A percentile compares a stretch with the other conserved stretches of the same genome.
Conservation (phyloP, 164 flowering plant genomes). For the Sedum album region DNA sequence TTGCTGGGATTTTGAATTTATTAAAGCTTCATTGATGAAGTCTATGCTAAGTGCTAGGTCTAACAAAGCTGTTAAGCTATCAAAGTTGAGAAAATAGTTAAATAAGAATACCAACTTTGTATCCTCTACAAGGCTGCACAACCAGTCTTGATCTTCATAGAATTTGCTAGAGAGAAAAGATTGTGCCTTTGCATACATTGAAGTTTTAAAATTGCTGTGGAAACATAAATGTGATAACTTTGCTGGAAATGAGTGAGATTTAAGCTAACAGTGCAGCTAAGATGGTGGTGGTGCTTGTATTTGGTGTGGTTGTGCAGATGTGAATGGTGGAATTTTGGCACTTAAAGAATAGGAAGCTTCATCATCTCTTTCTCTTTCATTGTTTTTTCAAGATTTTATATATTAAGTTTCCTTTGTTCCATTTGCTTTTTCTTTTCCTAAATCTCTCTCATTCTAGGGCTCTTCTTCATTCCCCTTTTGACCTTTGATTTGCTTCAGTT, state of each 20-base stretch:
- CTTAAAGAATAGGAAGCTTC: neutral
- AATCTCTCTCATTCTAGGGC: neutral
- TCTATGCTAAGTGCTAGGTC: neutral
- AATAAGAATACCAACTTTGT: neutral
- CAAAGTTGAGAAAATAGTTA: constrained; percentile 1
- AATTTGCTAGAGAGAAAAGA: constrained; percentile 1
- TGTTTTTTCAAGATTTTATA: constrained; percentile 3
- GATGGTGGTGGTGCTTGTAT: constrained; percentile 6
- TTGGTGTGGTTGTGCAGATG: constrained; percentile 2
- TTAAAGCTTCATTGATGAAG: neutral
- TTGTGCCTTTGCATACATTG: constrained; percentile 5
- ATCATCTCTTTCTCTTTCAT: neutral
- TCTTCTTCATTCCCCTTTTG: neutral
- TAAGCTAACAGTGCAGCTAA: neutral
- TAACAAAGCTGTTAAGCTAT: constrained; percentile 1
- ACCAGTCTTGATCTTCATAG: neutral
- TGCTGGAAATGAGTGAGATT: constrained; percentile 7
- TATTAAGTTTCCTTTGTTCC: neutral
- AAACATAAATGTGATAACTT: constrained; percentile 1
- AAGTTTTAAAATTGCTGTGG: constrained; percentile 2
- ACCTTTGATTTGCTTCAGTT: constrained; percentile 1
- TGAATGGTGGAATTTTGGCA: constrained; percentile 1
- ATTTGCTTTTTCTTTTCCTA: neutral
- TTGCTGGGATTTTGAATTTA: neutral
- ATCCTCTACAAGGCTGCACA: neutral